These are phyloP conservation scores for Boletus sp. DNA, from an alignment of 1,284 basidiomycete genomes.

Conservation along the genomic window DNA sequence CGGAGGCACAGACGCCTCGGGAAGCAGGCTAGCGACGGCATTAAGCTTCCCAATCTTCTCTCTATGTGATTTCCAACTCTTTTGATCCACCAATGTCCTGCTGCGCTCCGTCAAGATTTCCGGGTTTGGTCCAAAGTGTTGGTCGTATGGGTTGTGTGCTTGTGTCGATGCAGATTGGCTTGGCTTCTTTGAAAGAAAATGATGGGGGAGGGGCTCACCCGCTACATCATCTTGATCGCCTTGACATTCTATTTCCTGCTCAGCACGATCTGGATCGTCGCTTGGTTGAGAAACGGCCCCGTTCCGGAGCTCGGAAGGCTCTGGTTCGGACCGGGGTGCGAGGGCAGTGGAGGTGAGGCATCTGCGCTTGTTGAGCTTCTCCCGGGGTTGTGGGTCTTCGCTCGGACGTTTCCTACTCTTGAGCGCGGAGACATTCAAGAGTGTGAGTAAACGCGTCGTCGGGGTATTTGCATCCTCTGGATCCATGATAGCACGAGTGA, in stretches of 20 bases:
- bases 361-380: slow-evolving; percentile 65
- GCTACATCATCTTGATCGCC: slow-evolving; percentile 18
- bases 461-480: slow-evolving; percentile 50
- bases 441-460: slow-evolving; percentile 83
- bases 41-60: slow-evolving; percentile 49
- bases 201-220: slow-evolving; percentile 24
- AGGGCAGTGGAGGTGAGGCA: slow-evolving; percentile 34
- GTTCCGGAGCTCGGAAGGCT: slow-evolving; percentile 5
- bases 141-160: slow-evolving; percentile 49
- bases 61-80: slow-evolving; percentile 46
- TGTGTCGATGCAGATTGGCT: slow-evolving; percentile 15
- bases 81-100: slow-evolving; percentile 46
- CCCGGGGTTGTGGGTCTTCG: slow-evolving; percentile 42
- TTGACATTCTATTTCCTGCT: slow-evolving; percentile 11
- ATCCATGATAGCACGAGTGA: slow-evolving; percentile 20
- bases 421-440: slow-evolving; percentile 89
- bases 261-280: slow-evolving; percentile 17
- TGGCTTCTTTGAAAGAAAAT: background rate
- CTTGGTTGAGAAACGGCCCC: slow-evolving; percentile 10
- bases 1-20: slow-evolving; percentile 35
- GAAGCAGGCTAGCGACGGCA: slow-evolving; percentile 47
- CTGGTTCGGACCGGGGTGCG: slow-evolving; percentile 1
- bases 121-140: slow-evolving; percentile 61
- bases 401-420: slow-evolving; percentile 59
- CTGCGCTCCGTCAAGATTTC: slow-evolving; percentile 44